Evolutionary conservation across 148 eudicot species (phyloP), one percentile per base, ranked within the genome.

Genomic region (Euryodendron excelsum): DNA sequence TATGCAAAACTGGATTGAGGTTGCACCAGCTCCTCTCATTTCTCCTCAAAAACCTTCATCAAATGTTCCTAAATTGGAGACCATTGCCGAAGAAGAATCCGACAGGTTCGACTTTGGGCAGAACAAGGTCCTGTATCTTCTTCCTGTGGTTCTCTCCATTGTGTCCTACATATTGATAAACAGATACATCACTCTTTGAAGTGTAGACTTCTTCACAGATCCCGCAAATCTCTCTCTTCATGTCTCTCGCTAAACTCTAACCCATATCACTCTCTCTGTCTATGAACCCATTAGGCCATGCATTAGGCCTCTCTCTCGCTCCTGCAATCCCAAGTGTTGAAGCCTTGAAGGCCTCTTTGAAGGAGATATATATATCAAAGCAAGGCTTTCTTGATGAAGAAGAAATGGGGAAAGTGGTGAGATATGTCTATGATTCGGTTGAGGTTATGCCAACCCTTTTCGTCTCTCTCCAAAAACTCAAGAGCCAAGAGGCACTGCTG

Each of bases 21-120:
- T 81, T 74, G 86, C 86, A 11, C 90, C 87, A 4, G 76, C 88
- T 39, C 80, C 84, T 36, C 3, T 83, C 21, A 77, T 81, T 3
- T 72, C 76, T 53, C 86, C 86, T 18, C 47, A 65, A 30, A 83
- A 65, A 68, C 84, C 85, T 37, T 81, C 86, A 9, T 79, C 84
- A 15, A 81, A 52, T 17, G 63, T 45, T 21, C 73, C 76, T 1
- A 87, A 74, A 74, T 41, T 87, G 21, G 88, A 87, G 83, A 83
- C 88, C 36, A 87, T 87, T 21, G 21, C 82, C 0, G 86, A 87
- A 75, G 90, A 87, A 83, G 85, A 69, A 7, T 39, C 77, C 1
- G 25, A n/a, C 47, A 18, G 45, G 39, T 56, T 72, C 11, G 77
- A 80, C 5, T 27, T 64, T 18, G 59, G 41, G 52, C 69, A 39